Evolutionary conservation across 768 basidiomycete species (phyloP), one percentile per base, ranked within the genome.

Genomic region (Rubroboletus satanas): DNA sequence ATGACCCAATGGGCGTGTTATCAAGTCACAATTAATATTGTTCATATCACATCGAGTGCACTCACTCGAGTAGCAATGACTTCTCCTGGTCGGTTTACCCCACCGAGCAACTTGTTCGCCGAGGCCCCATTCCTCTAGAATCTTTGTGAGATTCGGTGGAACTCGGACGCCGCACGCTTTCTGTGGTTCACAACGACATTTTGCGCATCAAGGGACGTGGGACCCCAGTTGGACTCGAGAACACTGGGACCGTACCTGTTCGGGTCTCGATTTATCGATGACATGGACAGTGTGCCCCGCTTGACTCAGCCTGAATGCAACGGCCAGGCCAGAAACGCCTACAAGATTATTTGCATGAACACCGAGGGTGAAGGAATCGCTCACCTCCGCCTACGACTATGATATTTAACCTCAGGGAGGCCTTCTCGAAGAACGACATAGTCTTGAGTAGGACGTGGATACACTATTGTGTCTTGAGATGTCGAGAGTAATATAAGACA

Each of bases 91-190:
- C 33, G 56, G 52, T 41, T 36, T 51, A 7, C 72, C 72, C 49
- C 74, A 71, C 17, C 71, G 70, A 28, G 54, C 47, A 47, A 82
- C 66, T 7, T 70, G 63, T 29, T 78, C 74, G 14, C 68, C 74
- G 1, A 80, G 73, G 21, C 78, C 80, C 82, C 83, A 85, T 55
- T 78, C 72, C 43, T 73, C 71, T 23, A 83, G 69, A 1, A 83
- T 69, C 45, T 75, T 75, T 45, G 80, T 81, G 73, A 83, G 75
- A 60, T 83, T 83, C 0, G 83, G 81, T 31, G 80, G 80, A 5
- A 81, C 71, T 23, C 77, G 73, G 12, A 77, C 63, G 12, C 77
- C 78, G 12, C 66, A 74, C 11, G 63, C 58, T 23, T 64, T 68
- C 74, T 77, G 44, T 43, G 10, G 21, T 37, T 17, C 38, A 39